Base-by-base conservation (phyloP, 305 asterid genomes). In the Withania somnifera region DNA sequence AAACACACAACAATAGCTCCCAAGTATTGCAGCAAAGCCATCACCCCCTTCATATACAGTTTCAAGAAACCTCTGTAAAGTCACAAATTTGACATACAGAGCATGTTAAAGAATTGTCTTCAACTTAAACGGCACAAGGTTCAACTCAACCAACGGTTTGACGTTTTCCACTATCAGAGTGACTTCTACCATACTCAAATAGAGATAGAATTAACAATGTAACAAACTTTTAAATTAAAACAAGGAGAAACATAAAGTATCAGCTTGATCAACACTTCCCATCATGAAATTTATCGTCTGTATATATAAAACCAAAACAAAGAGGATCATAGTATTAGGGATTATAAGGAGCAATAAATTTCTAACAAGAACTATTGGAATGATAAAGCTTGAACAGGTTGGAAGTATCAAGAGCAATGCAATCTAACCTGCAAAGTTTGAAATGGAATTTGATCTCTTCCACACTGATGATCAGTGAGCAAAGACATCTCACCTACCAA, bases 391-490 rank as follows among this genome's bases (percentile, higher is more conserved):
- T 71, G 57, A 71, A 6, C 57, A 71, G 57, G 78, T 42, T 20
- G 78, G 42, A 22, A 40, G 56, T 45, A 79, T 81, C 45, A 67
- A 80, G 54, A 66, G 36, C 50, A 63, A 36, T 36, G 67, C 42
- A 52, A 52, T 75, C 85, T 83, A 54, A 86, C 89, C 89, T 86
- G 89, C 67, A 63, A 63, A 61, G 88, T 87, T 58, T 40, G 86
- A 52, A 82, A 84, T 57, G 89, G 89, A 60, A 87, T 85, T 22
- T 77, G 87, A 53, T 85, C 83, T 77, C 84, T 83, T 79, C 88
- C 88, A 56, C 89, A 87, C 45, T 83, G 83, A 80, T 84, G 89
- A 85, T 87, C 88, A 53, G 88, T 66, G 69, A 84, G 84, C 73
- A 86, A 80, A 28, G 89, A 86, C 86, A 84, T 86, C 78, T 86